Evolutionary conservation across 306 rosid genomes (phyloP), one percentile per base, ranked within the genome.

Genomic region (Inga leiocalycina): DNA sequence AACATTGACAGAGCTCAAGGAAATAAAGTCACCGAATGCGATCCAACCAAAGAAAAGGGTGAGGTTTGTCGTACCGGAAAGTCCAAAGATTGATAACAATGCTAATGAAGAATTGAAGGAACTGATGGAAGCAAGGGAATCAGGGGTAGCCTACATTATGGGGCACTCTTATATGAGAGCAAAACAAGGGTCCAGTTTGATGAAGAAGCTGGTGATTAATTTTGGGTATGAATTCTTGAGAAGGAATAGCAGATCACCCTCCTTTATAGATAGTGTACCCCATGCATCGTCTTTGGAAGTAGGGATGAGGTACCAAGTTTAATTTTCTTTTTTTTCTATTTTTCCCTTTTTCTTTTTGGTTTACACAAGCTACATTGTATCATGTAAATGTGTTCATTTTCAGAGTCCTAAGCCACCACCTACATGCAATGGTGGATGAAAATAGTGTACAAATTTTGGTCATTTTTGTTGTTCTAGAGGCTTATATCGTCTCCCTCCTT

Each of bases 91-190:
- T 37, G 82, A 90, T 39, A 71, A 34, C 0, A 84, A 76, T 20
- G 54, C 76, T 54, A 88, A 57, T 85, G 92, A 83, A 77, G 98
- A 93, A 79, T 67, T 93, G 81, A 79, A n/a, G 52, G 94, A 91
- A 41, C 72, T 93, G 30, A 91, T 83, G 97, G 93, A 91, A 78
- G 98, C 98, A 62, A 85, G 86, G 84, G 98, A 93, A 79, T 85
- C 88, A 6, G 98, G 98, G 67, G 79, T 91, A 49, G 92, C 91
- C n/a, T 91, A 91, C 84, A 93, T 93, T 76, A 77, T 91, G 49
- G 98, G 98, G 20, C 87, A 90, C 67, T 89, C 92, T 6, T 88
- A 90, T 85, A 88, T 88, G 97, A 90, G 79, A 73, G 94, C 98
- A 11, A 93, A 93, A 69, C 88, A 85, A 68, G 97, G 94, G 13